Base-by-base conservation (phyloP, 2,329 filamentous ascomycete species). In the Nothophaeocryptopus gaeumannii region DNA sequence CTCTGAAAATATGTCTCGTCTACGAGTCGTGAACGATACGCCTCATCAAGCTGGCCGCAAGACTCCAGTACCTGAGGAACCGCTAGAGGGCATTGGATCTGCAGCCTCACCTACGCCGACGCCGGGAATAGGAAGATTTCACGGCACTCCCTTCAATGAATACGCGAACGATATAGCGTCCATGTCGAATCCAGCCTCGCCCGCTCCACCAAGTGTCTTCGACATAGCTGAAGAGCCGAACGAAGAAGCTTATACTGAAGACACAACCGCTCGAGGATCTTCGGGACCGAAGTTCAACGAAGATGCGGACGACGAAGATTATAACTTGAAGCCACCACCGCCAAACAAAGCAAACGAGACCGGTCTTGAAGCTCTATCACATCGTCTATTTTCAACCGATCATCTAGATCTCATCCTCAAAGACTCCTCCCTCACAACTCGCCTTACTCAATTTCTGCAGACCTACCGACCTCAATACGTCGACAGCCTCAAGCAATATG, bases 351-450 rank as follows among this genome's bases (percentile, higher is more conserved):
- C 58, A 2, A 62, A 58, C 14, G 35, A 37, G 20, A 56, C 52
- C 39, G 66, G 65, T 35, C 52, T 71, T 32, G 72, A 74, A 52
- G 54, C 58, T 2, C 57, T 74, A 1, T 55, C 68, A 1, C 58
- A 63, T n/a, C 65, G 68, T 12, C 63, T 74, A 45, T 74, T 73
- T 55, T 74, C 72, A 1, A 51, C 57, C 35, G 70, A 70, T n/a
- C 71, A 75, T 56, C 64, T 75, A 5, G 64, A 72, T 41, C 35
- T 65, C n/a, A 69, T 75, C 16, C 62, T 75, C 14, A 65, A 64
- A 14, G 68, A 74, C 53, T 64, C 65, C 8, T 54, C 59, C 5
- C 62, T 66, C 31, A 61, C 68, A 20, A 48, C 63, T 11, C 63
- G 65, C 8, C 72, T 75, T 49, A 62, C 64, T 9, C 59, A 62